A percentile compares a stretch with the other conserved stretches of the same genome.
phyloP scores from a whole-genome alignment of 2,329 filamentous ascomycete genomes.

The Verticillium albo-atrum region DNA sequence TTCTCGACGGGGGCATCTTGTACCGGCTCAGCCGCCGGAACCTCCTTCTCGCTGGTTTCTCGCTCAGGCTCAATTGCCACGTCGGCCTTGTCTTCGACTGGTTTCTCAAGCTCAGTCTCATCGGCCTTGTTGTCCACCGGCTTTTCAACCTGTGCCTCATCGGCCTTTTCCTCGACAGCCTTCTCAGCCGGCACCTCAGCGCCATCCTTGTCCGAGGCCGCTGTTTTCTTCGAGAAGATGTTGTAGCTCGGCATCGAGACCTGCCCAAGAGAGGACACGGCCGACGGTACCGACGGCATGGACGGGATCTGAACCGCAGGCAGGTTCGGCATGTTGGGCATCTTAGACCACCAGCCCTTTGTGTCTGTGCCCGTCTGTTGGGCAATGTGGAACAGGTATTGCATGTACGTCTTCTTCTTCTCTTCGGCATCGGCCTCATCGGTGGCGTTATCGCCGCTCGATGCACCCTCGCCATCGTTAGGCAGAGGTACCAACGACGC shows the following conservation, averaged over 20 bases:
- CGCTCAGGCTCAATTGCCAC: no score
- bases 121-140: not conserved
- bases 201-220: not conserved
- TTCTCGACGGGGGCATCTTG: not conserved
- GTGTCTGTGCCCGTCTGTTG: conserved; percentile 43
- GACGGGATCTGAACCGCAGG: conserved; percentile 27
- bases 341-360: conserved; percentile 40
- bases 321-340: conserved; percentile 27
- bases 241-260: conserved; percentile 26
- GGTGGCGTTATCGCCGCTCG: conserved; percentile 22
- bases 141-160: not conserved
- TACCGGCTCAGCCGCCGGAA: not conserved
- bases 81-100: no score
- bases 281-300: conserved; percentile 20
- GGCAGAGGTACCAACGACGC: conserved; percentile 45
- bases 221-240: conserved; percentile 21
- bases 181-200: not conserved
- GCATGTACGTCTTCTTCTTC: conserved; percentile 37
- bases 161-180: not conserved
- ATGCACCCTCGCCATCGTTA: conserved; percentile 30
- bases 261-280: conserved; percentile 22
- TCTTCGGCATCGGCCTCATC: conserved; percentile 28
- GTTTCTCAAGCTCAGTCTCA: not conserved
- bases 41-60: not conserved
- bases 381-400: conserved; percentile 44